Evolutionary conservation across 1,139 yeast genomes (phyloP), one percentile per base, ranked within the genome.

Genomic region (Torulaspora globosa): DNA sequence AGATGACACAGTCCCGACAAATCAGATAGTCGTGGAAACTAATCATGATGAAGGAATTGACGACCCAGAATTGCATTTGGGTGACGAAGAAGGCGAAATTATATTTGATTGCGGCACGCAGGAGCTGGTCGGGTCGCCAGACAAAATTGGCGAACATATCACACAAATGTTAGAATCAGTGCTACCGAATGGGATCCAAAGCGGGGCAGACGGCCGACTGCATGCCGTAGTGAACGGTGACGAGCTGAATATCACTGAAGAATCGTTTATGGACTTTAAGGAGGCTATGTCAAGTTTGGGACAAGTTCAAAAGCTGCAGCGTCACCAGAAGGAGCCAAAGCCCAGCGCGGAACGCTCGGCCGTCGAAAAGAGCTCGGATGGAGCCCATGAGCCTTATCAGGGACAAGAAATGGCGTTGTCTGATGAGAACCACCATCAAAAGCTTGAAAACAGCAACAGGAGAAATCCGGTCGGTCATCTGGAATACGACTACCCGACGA

Each of bases 51-150:
- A 48, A 11, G 29, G 35, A 26, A 44, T 53, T 27, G 53, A 51
- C 7, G 60, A 58, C 33, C 56, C 63, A 11, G 62, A 58, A 41
- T 38, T 59, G 16, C 60, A 53, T 40, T 44, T 60, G 9, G 55
- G 56, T 34, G 60, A 51, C 10, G 58, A 53, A 18, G 62, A 60
- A 26, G 61, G 60, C 3, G 65, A 62, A 39, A 54, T 62, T 36
- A 56, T 62, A 32, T 63, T 63, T 46, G 67, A 63, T 42, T 61
- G 59, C 38, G 64, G 58, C 26, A 54, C 58, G 2, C 57, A 58
- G 33, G 57, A 51, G 18, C 45, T 59, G n/a, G 49, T 49, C 11
- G 62, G 60, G 27, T 46, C 59, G 11, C 57, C 62, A 5, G 57
- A 57, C 36, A 60, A 56, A n/a, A 53, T 62, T 18, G 60, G 65